These are phyloP conservation scores for Cephalotrichum gorgonifer DNA, from an alignment of 2,329 filamentous ascomycete species.

Conservation along the genomic window DNA sequence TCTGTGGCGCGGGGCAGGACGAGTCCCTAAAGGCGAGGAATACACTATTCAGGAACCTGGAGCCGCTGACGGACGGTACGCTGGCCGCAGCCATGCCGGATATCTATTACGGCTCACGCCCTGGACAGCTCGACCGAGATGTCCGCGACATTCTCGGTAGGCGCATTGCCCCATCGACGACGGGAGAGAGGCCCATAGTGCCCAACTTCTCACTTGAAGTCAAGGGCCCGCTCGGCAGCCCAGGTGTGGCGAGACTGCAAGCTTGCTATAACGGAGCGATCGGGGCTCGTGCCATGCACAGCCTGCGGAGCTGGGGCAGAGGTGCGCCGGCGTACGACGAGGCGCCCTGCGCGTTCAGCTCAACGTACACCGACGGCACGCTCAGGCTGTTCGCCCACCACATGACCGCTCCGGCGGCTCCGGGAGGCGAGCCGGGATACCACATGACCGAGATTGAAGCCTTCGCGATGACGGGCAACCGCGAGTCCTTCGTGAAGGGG, in stretches of 20 bases:
- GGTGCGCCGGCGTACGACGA: conserved; percentile 22
- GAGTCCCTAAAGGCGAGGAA: conserved; percentile 5
- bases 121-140: conserved; percentile 14
- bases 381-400: background rate
- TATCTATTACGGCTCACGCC: conserved; percentile 18
- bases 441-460: conserved; percentile 24
- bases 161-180: conserved; percentile 19
- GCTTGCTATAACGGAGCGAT: conserved; percentile 25
- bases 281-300: conserved; percentile 24
- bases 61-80: conserved; percentile 21
- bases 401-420: background rate
- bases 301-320: conserved; percentile 22
- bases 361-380: conserved; percentile 5
- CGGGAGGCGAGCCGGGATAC: conserved; percentile 21
- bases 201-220: conserved; percentile 31
- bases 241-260: conserved; percentile 20
- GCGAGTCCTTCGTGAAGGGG: conserved; percentile 21
- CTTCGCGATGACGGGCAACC: conserved; percentile 16
- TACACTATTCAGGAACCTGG: conserved; percentile 23
- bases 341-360: conserved; percentile 25
- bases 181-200: conserved; percentile 21
- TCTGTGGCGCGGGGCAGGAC: background rate
- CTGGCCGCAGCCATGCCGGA: conserved; percentile 19
- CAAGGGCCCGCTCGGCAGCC: conserved; percentile 23
- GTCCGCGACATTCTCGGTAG: conserved; percentile 14